Evolutionary conservation across 768 basidiomycete genomes (phyloP), one percentile per base, ranked within the genome.

Genomic region (Glaciozyma martinii): DNA sequence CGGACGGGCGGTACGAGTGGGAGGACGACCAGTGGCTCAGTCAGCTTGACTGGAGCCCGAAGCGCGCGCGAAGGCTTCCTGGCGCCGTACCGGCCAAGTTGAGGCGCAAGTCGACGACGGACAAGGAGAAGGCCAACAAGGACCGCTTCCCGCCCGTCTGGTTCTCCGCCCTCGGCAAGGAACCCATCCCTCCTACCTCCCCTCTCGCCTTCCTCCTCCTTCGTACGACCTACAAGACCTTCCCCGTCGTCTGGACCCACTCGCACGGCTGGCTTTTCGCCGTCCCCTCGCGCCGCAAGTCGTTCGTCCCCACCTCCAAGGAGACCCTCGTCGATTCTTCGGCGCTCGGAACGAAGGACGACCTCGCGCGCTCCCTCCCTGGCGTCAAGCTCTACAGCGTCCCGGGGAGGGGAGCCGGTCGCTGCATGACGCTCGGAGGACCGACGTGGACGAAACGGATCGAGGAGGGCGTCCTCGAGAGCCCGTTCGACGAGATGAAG

Each of bases 11-110:
- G 21, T 64, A 56, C 62, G 65, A 60, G 56, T 90, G 85, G 87
- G 82, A 80, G 74, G 79, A 81, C 4, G 87, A 90, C 76, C n/a
- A 44, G 0, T 69, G 68, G 68, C 76, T 93, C 21, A 82, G 80
- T 57, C 95, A 99, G 75, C 79, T 98, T 62, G 92, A 99, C 75
- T 98, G 95, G 95, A 86, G 89, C 2, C 89, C 89, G 1, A 98
- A 98, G 76, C 66, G 59, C 50, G 66, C 67, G 42, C 57, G 67
- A 56, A 46, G 63, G 49, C 40, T 70, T 15, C 62, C 65, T 6
- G 62, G 64, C 16, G 58, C 58, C 13, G 59, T 56, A 30, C 59
- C 63, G 21, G 61, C 37, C 18, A 57, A 65, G 40, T 30, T 33
- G 40, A 13, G 53, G 21, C 12, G 23, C 30, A 30, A 23, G 30